Percentiles rank a stretch among this genome's conserved stretches.
Conservation (phyloP, 2,329 filamentous ascomycete species). For the Xylaria sp. region DNA sequence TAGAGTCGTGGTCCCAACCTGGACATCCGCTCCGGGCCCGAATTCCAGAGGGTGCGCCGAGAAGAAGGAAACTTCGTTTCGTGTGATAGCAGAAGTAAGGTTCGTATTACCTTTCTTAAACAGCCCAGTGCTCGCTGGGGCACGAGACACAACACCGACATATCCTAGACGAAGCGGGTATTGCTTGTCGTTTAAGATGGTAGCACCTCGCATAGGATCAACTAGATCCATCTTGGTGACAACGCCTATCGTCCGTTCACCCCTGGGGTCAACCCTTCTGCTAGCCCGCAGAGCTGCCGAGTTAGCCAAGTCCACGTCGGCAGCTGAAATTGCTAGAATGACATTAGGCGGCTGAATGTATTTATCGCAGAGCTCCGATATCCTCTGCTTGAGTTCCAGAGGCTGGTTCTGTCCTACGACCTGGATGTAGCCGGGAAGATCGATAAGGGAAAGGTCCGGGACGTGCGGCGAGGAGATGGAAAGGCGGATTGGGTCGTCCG, state of each 20-base stretch:
- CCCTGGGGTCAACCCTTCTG: slow-evolving; percentile 87
- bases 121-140: slow-evolving; percentile 69
- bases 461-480: slow-evolving; percentile 95
- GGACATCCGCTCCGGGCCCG: slow-evolving; percentile 70
- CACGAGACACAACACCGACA: slow-evolving; percentile 88
- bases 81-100: slow-evolving; percentile 77
- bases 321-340: slow-evolving; percentile 94
- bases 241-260: slow-evolving; percentile 97
- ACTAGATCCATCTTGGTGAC: slow-evolving; percentile 99
- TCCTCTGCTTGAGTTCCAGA: slow-evolving; percentile 89
- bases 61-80: slow-evolving; percentile 89
- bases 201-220: slow-evolving; percentile 75
- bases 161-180: slow-evolving; percentile 96
- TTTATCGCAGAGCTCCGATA: slow-evolving; percentile 94
- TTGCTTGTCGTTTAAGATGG: slow-evolving; percentile 83
- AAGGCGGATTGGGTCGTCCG: slow-evolving; percentile 94
- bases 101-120: slow-evolving; percentile 84
- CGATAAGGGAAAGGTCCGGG: slow-evolving; percentile 92
- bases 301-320: slow-evolving; percentile 95
- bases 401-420: slow-evolving; percentile 91
- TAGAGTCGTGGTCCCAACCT: slow-evolving; percentile 81
- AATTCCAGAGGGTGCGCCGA: slow-evolving; percentile 80
- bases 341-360: slow-evolving; percentile 97
- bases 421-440: slow-evolving; percentile 96
- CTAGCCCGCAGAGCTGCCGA: slow-evolving; percentile 90